Evolutionary conservation across 2,329 filamentous ascomycete genomes (phyloP).

Genomic region (Xylaria sp.): DNA sequence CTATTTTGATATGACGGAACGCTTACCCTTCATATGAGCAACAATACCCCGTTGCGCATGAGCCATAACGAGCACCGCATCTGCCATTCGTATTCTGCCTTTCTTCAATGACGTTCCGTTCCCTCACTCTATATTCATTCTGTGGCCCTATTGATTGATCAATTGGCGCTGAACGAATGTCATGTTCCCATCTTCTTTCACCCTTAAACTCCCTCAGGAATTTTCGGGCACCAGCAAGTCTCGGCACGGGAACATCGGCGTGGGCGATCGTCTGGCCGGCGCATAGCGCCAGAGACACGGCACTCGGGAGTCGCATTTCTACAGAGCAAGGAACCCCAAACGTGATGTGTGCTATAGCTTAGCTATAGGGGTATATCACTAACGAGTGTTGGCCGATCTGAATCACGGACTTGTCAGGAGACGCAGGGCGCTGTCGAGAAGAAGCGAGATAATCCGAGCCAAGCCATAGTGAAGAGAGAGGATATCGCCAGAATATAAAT

Average conservation of each 20-base stretch:
- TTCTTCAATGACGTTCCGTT: conserved; percentile 37
- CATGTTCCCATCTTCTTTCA: conserved; percentile 43
- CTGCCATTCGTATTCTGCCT: conserved; percentile 44
- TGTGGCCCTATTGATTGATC: conserved; percentile 25
- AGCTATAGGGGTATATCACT: conserved; percentile 20
- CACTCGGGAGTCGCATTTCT: conserved; percentile 43
- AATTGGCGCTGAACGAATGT: conserved; percentile 21
- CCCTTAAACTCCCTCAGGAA: conserved; percentile 45
- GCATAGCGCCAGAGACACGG: conserved; percentile 43
- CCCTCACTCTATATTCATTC: conserved; percentile 28
- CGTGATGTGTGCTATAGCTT: conserved; percentile 32
- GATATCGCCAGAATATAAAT: conserved; percentile 33
- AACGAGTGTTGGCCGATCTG: conserved; percentile 16
- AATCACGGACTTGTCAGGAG: conserved; percentile 17
- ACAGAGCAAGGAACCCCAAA: background rate
- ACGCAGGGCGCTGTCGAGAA: conserved; percentile 21
- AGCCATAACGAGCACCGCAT: conserved; percentile 45
- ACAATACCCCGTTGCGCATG: conserved; percentile 47
- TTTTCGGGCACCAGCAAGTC: conserved; percentile 45
- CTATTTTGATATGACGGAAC: background rate
- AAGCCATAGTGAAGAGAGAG: conserved; percentile 28
- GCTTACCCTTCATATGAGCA: conserved; percentile 50
- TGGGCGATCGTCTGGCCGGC: conserved; percentile 47
- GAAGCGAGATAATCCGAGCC: conserved; percentile 31
- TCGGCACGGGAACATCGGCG: conserved; percentile 41